Base-by-base conservation (phyloP, 148 eudicot species). In the Vaccinium corymbosum region DNA sequence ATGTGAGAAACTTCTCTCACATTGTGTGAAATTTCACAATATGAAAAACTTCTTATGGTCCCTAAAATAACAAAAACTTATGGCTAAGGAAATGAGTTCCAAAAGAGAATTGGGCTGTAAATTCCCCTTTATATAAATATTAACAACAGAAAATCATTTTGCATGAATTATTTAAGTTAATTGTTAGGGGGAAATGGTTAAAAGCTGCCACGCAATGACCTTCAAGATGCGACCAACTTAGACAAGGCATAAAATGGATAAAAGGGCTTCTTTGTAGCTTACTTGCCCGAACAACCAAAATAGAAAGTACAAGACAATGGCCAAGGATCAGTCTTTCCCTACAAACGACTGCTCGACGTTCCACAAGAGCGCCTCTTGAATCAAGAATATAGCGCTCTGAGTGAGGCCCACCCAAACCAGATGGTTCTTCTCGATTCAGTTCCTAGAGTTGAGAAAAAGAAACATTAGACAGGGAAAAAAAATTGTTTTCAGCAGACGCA, bases 241-340 rank as follows among this genome's bases (percentile, higher is more conserved):
- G 56, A 73, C 48, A 71, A 80, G 57, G 42, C 53, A 56, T 73
- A n/a, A 75, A 80, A 72, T n/a, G 76, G 66, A 48, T 32, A 71
- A 15, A 53, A 46, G 75, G 82, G 73, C 55, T 46, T 11, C 56
- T 49, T 35, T 52, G 70, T 56, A 83, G 82, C 97, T 90, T 96
- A 96, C 99, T 92, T 87, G 98, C 82, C 70, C 98, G 91, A 42
- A 92, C 98, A 86, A 97, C 94, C 88, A 97, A 85, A 87, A 92
- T 87, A 85, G 98, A 97, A 82, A 97, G 90, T 27, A 94, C 97
- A 88, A 97, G 98, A 90, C 98, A 97, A 80, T 97, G 99, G 84
- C 95, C 93, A 84, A 97, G 92, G 52, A 94, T 90, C 80, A 93
- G 98, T 85, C 98, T 91, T 90, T 95, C 99, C 90, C 98, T 92